phyloP scores from a whole-genome alignment of 176 grass and related monocot species.

The Panicum miliaceum region DNA sequence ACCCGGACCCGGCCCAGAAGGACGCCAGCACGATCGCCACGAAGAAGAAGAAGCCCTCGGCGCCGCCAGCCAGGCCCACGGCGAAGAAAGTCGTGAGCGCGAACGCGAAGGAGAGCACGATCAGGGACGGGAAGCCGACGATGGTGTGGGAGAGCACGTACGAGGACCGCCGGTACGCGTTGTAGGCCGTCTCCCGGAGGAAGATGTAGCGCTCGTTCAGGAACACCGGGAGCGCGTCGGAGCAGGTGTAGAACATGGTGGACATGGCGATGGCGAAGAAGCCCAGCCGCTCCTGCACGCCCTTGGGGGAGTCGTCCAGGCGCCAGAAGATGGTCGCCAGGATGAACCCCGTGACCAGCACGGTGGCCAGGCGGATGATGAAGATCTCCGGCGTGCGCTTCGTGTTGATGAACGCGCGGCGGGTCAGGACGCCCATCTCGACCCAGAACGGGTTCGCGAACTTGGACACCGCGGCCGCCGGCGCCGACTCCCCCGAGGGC shows the following conservation, averaged over 20 bases:
- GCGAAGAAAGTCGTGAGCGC: conserved; percentile 95
- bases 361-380: conserved; percentile 74
- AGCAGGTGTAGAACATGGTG: conserved; percentile 99
- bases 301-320: conserved; percentile 89
- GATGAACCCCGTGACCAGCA: conserved; percentile 89
- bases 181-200: conserved; percentile 97
- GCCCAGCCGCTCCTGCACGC: conserved; percentile 80
- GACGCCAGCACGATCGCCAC: conserved; percentile 84
- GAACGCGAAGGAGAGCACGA: conserved; percentile 87
- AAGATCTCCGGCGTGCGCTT: conserved; percentile 87
- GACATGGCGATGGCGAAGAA: conserved; percentile 99
- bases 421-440: conserved; percentile 84
- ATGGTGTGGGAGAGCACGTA: conserved; percentile 93
- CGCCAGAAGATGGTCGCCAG: conserved; percentile 99
- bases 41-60: conserved; percentile 83
- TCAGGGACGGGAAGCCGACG: conserved; percentile 78
- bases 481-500: background rate
- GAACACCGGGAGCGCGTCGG: conserved; percentile 94
- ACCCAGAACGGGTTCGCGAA: conserved; percentile 96
- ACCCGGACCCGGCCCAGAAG: conserved; percentile 92
- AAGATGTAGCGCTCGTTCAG: conserved; percentile 99
- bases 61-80: conserved; percentile 76
- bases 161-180: conserved; percentile 93
- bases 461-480: conserved; percentile 55
- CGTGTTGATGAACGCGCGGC: conserved; percentile 81